Conservation (phyloP, 768 basidiomycete genomes). For the Mrakia blollopis region DNA sequence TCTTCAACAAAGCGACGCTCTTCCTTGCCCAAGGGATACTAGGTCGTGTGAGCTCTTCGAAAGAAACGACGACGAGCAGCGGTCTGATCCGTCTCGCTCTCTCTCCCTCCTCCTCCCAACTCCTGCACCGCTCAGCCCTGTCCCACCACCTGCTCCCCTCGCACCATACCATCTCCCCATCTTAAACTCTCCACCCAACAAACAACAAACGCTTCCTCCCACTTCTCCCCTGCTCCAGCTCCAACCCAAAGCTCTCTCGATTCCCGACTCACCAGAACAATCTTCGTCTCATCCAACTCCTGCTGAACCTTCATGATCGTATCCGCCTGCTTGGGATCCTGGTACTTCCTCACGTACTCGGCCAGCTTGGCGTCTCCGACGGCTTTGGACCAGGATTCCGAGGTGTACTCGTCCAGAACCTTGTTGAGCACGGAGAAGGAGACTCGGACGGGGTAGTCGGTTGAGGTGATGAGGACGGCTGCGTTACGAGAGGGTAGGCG, state of each 20-base stretch:
- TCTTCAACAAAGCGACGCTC: too few relatives aligned
- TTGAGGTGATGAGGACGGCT: slow-evolving; percentile 90
- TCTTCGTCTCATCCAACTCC: slow-evolving; percentile 98
- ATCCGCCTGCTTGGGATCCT: slow-evolving; percentile 33
- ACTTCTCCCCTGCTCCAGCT: too few relatives aligned
- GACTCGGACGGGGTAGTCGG: slow-evolving; percentile 93
- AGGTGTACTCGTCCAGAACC: slow-evolving; percentile 82
- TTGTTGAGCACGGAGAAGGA: slow-evolving; percentile 93
- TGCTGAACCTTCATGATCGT: slow-evolving; percentile 97
- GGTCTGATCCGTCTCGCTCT: too few relatives aligned
- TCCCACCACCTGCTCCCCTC: neutral
- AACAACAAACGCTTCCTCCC: neutral
- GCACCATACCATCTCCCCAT: neutral
- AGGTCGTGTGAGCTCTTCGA: too few relatives aligned
- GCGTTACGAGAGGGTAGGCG: neutral
- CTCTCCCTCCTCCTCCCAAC: too few relatives aligned
- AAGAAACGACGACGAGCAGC: too few relatives aligned
- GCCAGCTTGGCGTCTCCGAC: slow-evolving; percentile 31
- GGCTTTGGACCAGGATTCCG: slow-evolving; percentile 40
- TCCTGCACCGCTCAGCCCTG: too few relatives aligned
- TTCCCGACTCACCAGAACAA: slow-evolving; percentile 67
- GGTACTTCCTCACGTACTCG: slow-evolving; percentile 32
- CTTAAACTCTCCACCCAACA: neutral
- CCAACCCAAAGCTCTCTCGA: neutral
- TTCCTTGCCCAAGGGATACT: too few relatives aligned